A percentile compares a stretch with the other conserved stretches of the same genome.
Conservation (phyloP, 345 rosid species). For the Linum trigynum region DNA sequence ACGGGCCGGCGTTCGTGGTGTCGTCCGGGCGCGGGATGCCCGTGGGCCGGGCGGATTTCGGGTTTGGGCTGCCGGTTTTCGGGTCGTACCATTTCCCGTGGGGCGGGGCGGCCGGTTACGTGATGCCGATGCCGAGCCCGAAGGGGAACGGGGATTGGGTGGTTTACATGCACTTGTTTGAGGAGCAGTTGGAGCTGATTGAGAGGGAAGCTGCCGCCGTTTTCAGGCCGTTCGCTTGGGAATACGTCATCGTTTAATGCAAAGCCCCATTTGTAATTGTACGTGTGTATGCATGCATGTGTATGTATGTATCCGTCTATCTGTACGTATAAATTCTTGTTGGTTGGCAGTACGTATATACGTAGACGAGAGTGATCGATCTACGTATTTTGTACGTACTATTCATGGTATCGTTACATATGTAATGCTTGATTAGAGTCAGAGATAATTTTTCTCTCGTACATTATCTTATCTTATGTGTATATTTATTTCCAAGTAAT, state of each 20-base stretch:
- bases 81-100: constrained; percentile 48
- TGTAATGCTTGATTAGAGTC: too few relatives aligned
- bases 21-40: constrained; percentile 68
- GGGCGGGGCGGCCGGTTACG: constrained; percentile 43
- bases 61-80: constrained; percentile 43
- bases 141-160: constrained; percentile 36
- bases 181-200: constrained; percentile 32
- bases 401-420: too few relatives aligned
- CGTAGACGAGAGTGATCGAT: too few relatives aligned
- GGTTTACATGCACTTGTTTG: constrained; percentile 37
- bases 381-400: too few relatives aligned
- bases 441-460: too few relatives aligned
- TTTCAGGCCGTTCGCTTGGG: constrained; percentile 30
- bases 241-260: constrained; percentile 18
- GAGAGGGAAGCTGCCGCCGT: constrained; percentile 32
- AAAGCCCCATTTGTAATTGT: neutral
- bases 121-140: constrained; percentile 56
- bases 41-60: constrained; percentile 35
- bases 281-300: neutral
- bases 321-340: too few relatives aligned
- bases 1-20: constrained; percentile 57
- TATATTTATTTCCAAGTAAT: too few relatives aligned
- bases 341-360: too few relatives aligned
- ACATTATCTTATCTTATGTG: too few relatives aligned
- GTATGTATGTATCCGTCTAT: too few relatives aligned